Base-by-base conservation (phyloP, 192 early-diverging fungal genomes). In the Rhizophagus clarus region DNA sequence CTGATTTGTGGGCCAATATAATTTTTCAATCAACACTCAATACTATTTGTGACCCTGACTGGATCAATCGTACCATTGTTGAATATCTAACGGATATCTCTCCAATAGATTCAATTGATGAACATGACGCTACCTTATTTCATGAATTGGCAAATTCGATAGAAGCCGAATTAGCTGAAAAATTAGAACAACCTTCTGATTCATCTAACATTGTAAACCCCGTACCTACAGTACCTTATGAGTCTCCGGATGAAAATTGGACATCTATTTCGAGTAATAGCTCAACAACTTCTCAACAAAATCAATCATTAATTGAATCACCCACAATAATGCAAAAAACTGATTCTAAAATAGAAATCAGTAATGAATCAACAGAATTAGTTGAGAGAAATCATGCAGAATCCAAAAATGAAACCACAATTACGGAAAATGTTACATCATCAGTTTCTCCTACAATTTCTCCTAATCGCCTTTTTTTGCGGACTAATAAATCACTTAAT, bases 11-110 rank as follows among this genome's bases (percentile, higher is more conserved):
- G 73, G 83, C 89, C 9, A 83, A 81, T 11, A 83, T 88, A 24
- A 80, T 87, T 51, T 82, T 90, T 60, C 85, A 86, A n/a, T 69
- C 77, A 66, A 80, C 83, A 10, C 74, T 90, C 14, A 81, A 86
- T 40, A 84, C 77, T 5, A 45, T 86, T 2, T 86, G 88, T 29
- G 88, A 90, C 62, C 88, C 89, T 2, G 89, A 90, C 62, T 88
- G 81, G 66, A 80, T 90, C 28, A 90, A 90, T 74, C 40, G 85
- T 42, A 72, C 81, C 29, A 88, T 90, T 26, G 85, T 90, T 14
- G 82, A 88, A 11, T 84, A 87, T 62, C 79, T 90, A 22, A 84
- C 69, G 3, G 81, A 80, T 62, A 64, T 61, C 17, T 22, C 51
- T 56, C 51, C 51, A 56, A 56, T 56, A 7, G 42, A 80, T 14